These are phyloP conservation scores for Ligustrum vulgare DNA, from an alignment of 257 asterid genomes.

Conservation along the genomic window DNA sequence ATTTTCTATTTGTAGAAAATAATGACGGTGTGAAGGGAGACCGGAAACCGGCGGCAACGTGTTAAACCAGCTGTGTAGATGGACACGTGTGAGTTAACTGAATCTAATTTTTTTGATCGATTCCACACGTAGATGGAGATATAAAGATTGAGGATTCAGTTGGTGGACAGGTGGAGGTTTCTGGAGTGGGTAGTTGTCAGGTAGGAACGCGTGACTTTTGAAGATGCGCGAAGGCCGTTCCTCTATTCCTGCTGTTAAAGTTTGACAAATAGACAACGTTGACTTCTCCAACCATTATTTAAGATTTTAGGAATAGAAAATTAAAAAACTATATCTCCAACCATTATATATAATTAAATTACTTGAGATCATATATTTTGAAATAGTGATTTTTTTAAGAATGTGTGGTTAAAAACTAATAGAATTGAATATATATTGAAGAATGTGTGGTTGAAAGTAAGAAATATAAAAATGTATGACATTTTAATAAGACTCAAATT, in stretches of 20 bases:
- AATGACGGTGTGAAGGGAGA: not conserved
- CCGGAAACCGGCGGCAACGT: conserved; percentile 31
- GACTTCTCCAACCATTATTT: conserved; percentile 2
- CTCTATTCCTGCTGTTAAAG: not conserved
- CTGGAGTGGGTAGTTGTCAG: not conserved
- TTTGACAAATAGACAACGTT: conserved; percentile 29
- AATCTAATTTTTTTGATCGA: not conserved
- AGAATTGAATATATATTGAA: too few relatives aligned
- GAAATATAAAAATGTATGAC: too few relatives aligned
- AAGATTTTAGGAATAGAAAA: too few relatives aligned
- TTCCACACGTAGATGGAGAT: conserved; percentile 17
- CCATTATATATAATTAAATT: too few relatives aligned
- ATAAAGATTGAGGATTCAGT: not conserved
- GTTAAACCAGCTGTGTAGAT: not conserved
- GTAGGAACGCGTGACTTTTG: not conserved
- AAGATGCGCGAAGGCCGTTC: conserved; percentile 19
- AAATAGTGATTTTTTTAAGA: too few relatives aligned
- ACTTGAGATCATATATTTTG: too few relatives aligned
- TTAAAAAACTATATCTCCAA: too few relatives aligned
- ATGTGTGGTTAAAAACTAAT: too few relatives aligned
- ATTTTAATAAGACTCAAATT: too few relatives aligned
- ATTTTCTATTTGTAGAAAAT: not conserved
- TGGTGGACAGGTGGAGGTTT: conserved; percentile 31
- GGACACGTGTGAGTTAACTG: conserved; percentile 27
- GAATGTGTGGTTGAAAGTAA: too few relatives aligned